Conservation (phyloP, 768 basidiomycete species). For the Suillus spraguei region DNA sequence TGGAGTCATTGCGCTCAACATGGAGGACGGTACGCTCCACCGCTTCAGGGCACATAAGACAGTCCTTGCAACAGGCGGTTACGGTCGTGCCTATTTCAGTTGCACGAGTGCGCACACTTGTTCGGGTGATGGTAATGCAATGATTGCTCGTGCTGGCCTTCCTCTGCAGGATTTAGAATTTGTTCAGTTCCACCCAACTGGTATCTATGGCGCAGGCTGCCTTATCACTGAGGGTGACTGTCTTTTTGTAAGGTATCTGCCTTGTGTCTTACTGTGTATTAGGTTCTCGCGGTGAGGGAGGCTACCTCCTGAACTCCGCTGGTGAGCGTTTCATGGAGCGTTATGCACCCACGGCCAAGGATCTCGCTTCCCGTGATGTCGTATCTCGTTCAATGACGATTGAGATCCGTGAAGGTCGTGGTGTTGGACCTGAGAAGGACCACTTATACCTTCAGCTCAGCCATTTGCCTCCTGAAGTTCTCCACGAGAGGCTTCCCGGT, state of each 20-base stretch:
- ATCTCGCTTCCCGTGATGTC: conserved; percentile 98
- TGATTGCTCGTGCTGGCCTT: conserved; percentile 95
- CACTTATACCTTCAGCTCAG: conserved; percentile 97
- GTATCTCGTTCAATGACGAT: conserved; percentile 99
- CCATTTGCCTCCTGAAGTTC: conserved; percentile 93
- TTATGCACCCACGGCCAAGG: conserved; percentile 99
- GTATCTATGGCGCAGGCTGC: conserved; percentile 99
- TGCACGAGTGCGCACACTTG: conserved; percentile 99
- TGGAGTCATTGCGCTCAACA: conserved; percentile 98
- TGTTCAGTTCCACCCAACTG: conserved; percentile 99
- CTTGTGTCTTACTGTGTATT: conserved; percentile 9
- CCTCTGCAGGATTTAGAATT: conserved; percentile 98
- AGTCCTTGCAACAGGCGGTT: conserved; percentile 96
- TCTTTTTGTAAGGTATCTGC: not conserved
- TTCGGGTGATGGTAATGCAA: conserved; percentile 98
- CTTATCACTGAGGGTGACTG: conserved; percentile 91
- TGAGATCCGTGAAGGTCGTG: conserved; percentile 98
- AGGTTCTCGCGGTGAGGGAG: conserved; percentile 99
- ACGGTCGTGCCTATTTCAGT: conserved; percentile 97
- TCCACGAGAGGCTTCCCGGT: conserved; percentile 96
- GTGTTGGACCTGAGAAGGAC: conserved; percentile 98
- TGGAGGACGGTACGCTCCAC: conserved; percentile 99
- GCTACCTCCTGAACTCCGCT: conserved; percentile 96
- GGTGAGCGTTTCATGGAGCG: conserved; percentile 99
- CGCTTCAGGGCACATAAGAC: conserved; percentile 99